These are phyloP conservation scores for Laetiporus sulphureus DNA, from an alignment of 1,284 basidiomycete species.

Conservation along the genomic window DNA sequence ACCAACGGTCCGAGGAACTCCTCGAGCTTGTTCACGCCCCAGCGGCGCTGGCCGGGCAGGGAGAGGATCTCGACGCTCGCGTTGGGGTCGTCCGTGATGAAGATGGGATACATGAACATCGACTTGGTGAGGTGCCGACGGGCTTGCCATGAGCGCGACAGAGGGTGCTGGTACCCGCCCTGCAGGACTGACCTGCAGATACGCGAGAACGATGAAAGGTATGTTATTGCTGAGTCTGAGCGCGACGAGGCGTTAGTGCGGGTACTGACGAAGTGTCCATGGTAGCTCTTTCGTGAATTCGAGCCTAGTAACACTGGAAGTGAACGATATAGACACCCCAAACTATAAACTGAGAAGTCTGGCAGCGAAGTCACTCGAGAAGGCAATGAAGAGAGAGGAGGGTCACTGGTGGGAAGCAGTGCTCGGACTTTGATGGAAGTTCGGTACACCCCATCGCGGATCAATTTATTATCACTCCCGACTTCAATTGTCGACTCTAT, in stretches of 20 bases:
- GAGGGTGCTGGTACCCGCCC: constrained; percentile 89
- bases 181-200: constrained; percentile 69
- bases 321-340: too few species aligned
- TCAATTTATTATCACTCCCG: too few species aligned
- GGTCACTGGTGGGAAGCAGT: too few species aligned
- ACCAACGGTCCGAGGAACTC: constrained; percentile 85
- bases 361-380: too few species aligned
- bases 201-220: not conserved
- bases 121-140: constrained; percentile 72
- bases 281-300: too few species aligned
- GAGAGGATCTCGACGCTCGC: constrained; percentile 71
- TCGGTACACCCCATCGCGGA: too few species aligned
- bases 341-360: too few species aligned
- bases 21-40: constrained; percentile 93
- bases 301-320: too few species aligned
- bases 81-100: constrained; percentile 89
- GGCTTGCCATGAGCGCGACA: constrained; percentile 81
- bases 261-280: constrained; percentile 22
- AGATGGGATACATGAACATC: constrained; percentile 98
- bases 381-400: too few species aligned
- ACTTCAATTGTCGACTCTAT: too few species aligned
- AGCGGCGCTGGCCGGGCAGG: constrained; percentile 84
- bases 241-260: not conserved
- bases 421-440: too few species aligned
- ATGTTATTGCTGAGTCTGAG: not conserved